phyloP scores from a whole-genome alignment of 371 early-diverging fungal genomes.

The Mucor velutinosus region DNA sequence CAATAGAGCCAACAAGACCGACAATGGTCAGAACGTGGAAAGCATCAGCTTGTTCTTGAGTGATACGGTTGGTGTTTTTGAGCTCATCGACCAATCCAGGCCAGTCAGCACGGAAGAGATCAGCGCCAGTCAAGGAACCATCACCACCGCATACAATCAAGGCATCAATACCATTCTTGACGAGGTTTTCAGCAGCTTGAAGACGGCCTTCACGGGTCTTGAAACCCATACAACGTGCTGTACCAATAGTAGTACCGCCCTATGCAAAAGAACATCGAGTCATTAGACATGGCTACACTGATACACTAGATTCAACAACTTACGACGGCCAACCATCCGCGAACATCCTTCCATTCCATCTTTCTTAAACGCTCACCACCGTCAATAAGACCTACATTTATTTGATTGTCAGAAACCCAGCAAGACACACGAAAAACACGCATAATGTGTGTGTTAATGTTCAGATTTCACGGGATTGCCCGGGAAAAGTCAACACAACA shows the following conservation, averaged over 20 bases:
- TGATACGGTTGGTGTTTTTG: slow-evolving; percentile 57
- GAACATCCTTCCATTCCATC: slow-evolving; percentile 92
- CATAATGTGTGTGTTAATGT: not conserved
- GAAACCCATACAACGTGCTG: slow-evolving; percentile 93
- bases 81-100: slow-evolving; percentile 79
- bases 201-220: slow-evolving; percentile 88
- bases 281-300: not conserved
- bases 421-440: not conserved
- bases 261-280: slow-evolving; percentile 16
- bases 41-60: slow-evolving; percentile 57
- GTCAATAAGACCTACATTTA: slow-evolving; percentile 83
- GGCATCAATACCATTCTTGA: slow-evolving; percentile 92
- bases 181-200: slow-evolving; percentile 85
- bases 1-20: slow-evolving; percentile 96
- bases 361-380: slow-evolving; percentile 80
- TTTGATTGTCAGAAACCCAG: not conserved
- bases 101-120: slow-evolving; percentile 94
- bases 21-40: slow-evolving; percentile 86
- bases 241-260: slow-evolving; percentile 99
- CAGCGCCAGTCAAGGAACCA: slow-evolving; percentile 98
- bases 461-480: not conserved
- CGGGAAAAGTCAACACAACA: not conserved
- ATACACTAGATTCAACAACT: slow-evolving; percentile 36
- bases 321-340: slow-evolving; percentile 79
- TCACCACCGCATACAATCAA: slow-evolving; percentile 99